Evolutionary conservation across 805 yeast species (phyloP), one percentile per base, ranked within the genome.

Genomic region (Lachancea sp.): DNA sequence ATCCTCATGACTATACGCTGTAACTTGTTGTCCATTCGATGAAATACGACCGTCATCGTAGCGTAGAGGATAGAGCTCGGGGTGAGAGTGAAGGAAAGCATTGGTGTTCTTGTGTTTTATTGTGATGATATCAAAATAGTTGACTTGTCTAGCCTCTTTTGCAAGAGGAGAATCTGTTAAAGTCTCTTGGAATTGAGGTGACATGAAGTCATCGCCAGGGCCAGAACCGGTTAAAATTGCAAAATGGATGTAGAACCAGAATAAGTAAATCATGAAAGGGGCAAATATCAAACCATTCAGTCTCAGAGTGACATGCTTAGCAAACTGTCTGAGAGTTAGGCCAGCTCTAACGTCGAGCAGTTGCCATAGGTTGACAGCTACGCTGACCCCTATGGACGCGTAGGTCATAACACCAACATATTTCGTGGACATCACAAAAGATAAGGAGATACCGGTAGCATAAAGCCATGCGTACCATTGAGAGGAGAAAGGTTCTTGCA

Each of bases 11-110:
- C 61, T 47, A 49, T 68, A 74, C 52, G 85, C 81, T 3, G 97
- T 88, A 34, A 92, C 95, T 66, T 89, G 96, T 68, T 92, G 97
- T 44, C 92, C 88, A 61, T 85, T 82, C 5, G 97, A 87, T 1
- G 96, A 88, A 37, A 92, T 72, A 67, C 98, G 80, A 8, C 97
- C 97, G 61, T 92, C 97, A 45, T 89, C 96, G 56, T 92, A 92
- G 60, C 97, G 81, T 51, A 88, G 70, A 29, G 97, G 97, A 61
- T 89, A 92, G 30, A 65, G 64, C 36, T 68, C 74, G 16, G 63
- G 56, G 59, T 89, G 97, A 2, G 97, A 90, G 62, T 92, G 97
- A 54, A 92, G 72, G 41, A 75, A 73, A 12, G 87, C 81, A 1
- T 70, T 77, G 3, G 96, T 86, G 31, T 79, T 86, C 58, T 81